Base-by-base conservation (phyloP, 164 flowering plant species). In the Cinnamomum chago region DNA sequence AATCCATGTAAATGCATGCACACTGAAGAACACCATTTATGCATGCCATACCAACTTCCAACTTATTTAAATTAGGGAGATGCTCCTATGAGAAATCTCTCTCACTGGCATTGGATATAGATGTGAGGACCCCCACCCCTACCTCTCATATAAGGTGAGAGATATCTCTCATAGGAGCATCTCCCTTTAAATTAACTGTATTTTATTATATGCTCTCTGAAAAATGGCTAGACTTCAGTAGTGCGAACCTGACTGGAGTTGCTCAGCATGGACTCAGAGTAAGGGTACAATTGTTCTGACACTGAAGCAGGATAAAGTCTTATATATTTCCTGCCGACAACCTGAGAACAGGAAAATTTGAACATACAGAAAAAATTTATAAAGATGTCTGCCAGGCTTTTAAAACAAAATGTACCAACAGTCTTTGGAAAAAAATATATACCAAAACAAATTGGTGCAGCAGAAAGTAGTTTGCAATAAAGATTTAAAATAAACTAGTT, bases 301-400 rank as follows among this genome's bases (percentile, higher is more conserved):
- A 89, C 35, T 35, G 95, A 84, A 75, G 97, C 88, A 71, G 90
- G 79, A 79, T 95, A 92, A 27, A 95, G 97, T 81, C 99, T 86
- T n/a, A 95, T 73, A 78, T 95, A 95, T 83, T 95, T 95, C 72
- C 81, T 92, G 27, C 99, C 98, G 73, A 91, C 98, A 84, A 94
- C 95, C 99, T 95, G 83, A 50, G 83, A 60, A 25, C 30, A 73
- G 65, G 69, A 22, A 71, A 35, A 50, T 17, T 14, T 18, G 65
- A 28, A 17, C 3, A 18, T 58, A 30, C 35, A 58, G 3, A 17
- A 58, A 7, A 6, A n/a, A 4, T 60, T 60, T 60, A 60, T 60
- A 11, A 5, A 60, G 23, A 60, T 60, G 64, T n/a, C 10, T 60
- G 23, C 23, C 23, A 60, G 23, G 7, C 22, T 40, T 40, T 40